Percentiles rank a stretch among this genome's conserved stretches.
Evolutionary conservation across 2,329 filamentous ascomycete genomes (phyloP).

Genomic region (Fusarium piperis): DNA sequence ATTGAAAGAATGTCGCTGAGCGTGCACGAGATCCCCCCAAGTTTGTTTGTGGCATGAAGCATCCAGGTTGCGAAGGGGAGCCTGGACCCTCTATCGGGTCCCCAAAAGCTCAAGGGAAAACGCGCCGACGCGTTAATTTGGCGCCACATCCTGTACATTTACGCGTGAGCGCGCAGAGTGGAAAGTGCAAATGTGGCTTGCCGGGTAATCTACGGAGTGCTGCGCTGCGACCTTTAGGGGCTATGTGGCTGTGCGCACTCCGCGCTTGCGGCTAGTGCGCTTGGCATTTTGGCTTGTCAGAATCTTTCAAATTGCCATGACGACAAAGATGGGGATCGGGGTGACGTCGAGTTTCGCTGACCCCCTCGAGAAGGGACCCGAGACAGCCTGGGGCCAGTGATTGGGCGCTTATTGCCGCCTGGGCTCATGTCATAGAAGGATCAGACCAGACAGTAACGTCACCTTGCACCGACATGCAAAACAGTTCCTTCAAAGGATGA

Average conservation of each 20-base stretch:
- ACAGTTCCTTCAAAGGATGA: conserved; percentile 8
- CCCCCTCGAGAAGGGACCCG: conserved; percentile 10
- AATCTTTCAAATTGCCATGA: conserved; percentile 33
- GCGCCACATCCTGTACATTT: conserved; percentile 38
- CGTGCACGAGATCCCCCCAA: conserved; percentile 14
- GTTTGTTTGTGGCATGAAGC: conserved; percentile 27
- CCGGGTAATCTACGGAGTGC: conserved; percentile 28
- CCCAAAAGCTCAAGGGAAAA: conserved; percentile 24
- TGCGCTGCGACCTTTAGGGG: not conserved
- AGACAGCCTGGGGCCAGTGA: conserved; percentile 10
- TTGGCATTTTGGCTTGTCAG: conserved; percentile 27
- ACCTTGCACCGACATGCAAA: conserved; percentile 14
- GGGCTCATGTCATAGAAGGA: conserved; percentile 8
- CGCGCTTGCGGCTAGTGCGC: conserved; percentile 33
- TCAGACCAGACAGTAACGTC: conserved; percentile 28
- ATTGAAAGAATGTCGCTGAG: conserved; percentile 10
- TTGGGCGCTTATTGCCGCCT: conserved; percentile 2
- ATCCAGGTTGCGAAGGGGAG: conserved; percentile 25
- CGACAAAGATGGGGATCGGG: conserved; percentile 32
- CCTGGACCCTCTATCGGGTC: conserved; percentile 15
- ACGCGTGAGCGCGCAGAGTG: conserved; percentile 13
- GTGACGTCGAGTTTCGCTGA: conserved; percentile 31
- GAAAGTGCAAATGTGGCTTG: not conserved
- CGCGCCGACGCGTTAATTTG: conserved; percentile 49
- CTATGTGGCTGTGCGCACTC: conserved; percentile 26